Base-by-base conservation (phyloP, 306 rosid species). In the Lagenaria siceraria region DNA sequence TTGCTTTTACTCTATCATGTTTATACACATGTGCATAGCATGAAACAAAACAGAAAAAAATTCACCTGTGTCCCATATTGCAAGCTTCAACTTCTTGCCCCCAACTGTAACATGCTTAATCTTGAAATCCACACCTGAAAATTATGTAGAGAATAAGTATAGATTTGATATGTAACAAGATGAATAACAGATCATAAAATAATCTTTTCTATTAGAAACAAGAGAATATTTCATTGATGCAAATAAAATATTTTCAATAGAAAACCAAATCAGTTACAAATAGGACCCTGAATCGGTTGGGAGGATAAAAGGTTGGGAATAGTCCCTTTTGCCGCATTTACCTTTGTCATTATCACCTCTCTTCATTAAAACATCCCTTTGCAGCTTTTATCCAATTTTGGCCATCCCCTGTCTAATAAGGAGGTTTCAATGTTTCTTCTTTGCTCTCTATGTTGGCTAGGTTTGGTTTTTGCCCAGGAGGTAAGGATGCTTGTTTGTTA, bases 61-160 rank as follows among this genome's bases (percentile, higher is more conserved):
- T 18, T 78, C 88, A 91, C 97, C 98, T 82, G 96, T 93, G 84
- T 93, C 98, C 97, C 98, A 93, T 66, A 93, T 91, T 31, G 97
- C 96, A 78, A 93, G 96, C 82, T 91, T 93, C 84, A 93, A 82
- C 81, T 87, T 89, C 76, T 93, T 93, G 17, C 96, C 97, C 35
- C 93, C 87, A 64, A 76, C 6, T 19, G 83, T 81, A 33, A 86
- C 89, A 80, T 86, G 82, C 77, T 91, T 93, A 31, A 93, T 83
- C 80, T 93, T 93, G 81, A 93, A 93, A 82, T 93, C 98, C 33
- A 93, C 98, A 85, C 98, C 98, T 89, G 78, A 83, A 84, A 49
- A 17, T 22, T 24, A 68, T 46, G 22, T 49, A 46, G 54, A 72
- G 14, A 49, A 72, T 43, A 48, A 17, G 19, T 43, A 24, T n/a